Evolutionary conservation across 371 early-diverging fungal genomes (phyloP).

Genomic region (Mortierella sp.): DNA sequence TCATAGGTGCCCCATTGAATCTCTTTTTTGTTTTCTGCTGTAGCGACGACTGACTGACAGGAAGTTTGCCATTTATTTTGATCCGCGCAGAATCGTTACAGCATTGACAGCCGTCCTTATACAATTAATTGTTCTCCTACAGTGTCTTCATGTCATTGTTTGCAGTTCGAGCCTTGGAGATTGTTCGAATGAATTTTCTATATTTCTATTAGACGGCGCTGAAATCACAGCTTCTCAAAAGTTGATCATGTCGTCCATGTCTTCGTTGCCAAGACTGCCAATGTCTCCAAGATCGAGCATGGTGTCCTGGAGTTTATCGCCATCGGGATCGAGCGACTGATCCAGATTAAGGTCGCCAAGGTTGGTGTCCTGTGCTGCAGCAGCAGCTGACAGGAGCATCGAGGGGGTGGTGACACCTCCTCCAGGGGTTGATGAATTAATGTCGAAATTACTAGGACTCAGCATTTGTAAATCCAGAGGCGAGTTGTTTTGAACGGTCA

Average conservation of each 20-base stretch:
- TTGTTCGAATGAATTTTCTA: no score
- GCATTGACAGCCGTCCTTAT: no score
- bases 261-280: constrained; percentile 35
- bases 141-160: no score
- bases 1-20: no score
- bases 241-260: constrained; percentile 50
- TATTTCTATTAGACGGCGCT: neutral
- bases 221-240: constrained; percentile 22
- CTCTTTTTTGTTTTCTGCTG: no score
- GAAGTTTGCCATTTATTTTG: no score
- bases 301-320: constrained; percentile 30
- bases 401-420: constrained; percentile 12
- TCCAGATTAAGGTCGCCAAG: constrained; percentile 16
- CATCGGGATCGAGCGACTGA: constrained; percentile 13
- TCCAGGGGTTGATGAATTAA: neutral
- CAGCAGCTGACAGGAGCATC: constrained; percentile 9
- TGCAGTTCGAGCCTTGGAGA: no score
- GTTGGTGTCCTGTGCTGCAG: neutral
- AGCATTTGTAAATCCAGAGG: constrained; percentile 26
- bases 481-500: neutral
- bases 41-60: no score
- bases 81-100: no score
- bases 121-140: no score
- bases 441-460: constrained; percentile 25
- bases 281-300: constrained; percentile 42